Percentiles rank a stretch among this genome's conserved stretches.
Evolutionary conservation across 208 protist species (phyloP).

Genomic region (Leishmania amazonensis): DNA sequence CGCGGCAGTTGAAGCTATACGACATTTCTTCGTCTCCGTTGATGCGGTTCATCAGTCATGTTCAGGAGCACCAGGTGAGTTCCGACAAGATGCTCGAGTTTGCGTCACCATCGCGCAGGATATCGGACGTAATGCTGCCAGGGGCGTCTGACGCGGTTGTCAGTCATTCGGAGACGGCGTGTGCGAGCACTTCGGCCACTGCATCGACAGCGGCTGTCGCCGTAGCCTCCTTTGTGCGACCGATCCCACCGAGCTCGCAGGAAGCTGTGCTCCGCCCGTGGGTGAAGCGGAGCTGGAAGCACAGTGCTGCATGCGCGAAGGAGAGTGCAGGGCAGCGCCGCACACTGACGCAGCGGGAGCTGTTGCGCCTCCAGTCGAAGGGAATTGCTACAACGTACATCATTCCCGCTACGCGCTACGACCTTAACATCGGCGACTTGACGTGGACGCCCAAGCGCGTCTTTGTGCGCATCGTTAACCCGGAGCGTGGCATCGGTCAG

Average conservation of each 20-base stretch:
- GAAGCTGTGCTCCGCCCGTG: constrained; percentile 18
- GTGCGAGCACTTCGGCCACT: not conserved
- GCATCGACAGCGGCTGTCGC: not conserved
- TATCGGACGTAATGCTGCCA: not conserved
- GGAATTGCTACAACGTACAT: constrained; percentile 34
- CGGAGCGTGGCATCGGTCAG: constrained; percentile 43
- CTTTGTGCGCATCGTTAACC: constrained; percentile 49
- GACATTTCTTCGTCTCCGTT: constrained; percentile 22
- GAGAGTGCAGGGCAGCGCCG: constrained; percentile 1
- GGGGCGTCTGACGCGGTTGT: not conserved
- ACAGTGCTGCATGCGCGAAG: not conserved
- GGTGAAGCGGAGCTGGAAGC: not conserved
- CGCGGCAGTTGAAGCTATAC: constrained; percentile 26
- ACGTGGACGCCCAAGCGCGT: constrained; percentile 37
- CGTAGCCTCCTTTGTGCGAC: not conserved
- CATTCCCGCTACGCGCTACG: constrained; percentile 55
- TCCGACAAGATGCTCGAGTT: constrained; percentile 16
- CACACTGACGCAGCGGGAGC: constrained; percentile 11
- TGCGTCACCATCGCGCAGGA: not conserved
- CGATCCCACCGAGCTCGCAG: not conserved
- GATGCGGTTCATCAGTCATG: constrained; percentile 25
- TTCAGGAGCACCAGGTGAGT: constrained; percentile 23
- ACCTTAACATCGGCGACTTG: constrained; percentile 42
- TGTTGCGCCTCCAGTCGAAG: constrained; percentile 8
- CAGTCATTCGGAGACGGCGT: not conserved